Conservation (phyloP, 106 monocot species). For the Vanilla planifolia region DNA sequence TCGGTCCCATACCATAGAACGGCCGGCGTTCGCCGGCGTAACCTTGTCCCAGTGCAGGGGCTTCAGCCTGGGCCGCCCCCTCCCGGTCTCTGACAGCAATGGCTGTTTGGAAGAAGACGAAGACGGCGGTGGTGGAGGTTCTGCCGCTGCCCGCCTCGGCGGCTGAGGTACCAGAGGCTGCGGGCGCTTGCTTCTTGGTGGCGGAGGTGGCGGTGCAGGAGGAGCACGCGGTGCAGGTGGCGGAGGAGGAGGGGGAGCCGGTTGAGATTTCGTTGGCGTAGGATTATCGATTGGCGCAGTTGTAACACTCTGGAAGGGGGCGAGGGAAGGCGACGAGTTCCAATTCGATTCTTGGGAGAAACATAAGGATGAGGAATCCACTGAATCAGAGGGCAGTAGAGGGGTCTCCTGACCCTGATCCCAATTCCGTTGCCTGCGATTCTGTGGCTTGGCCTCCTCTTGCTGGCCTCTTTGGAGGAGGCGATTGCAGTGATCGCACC, state of each 20-base stretch:
- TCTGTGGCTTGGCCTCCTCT: background rate
- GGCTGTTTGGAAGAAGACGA: background rate
- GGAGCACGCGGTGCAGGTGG: constrained; percentile 25
- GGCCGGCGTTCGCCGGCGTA: constrained; percentile 39
- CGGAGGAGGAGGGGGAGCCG: constrained; percentile 16
- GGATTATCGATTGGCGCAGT: background rate
- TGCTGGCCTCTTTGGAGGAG: background rate
- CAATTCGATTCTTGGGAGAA: background rate
- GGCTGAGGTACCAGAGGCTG: constrained; percentile 12
- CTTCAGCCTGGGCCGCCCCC: constrained; percentile 52
- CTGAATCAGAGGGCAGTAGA: constrained; percentile 5
- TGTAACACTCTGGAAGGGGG: background rate
- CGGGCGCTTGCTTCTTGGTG: background rate
- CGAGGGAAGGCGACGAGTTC: background rate
- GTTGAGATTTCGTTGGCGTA: constrained; percentile 14
- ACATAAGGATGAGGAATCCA: background rate
- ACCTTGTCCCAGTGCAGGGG: constrained; percentile 95
- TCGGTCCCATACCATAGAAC: constrained; percentile 94
- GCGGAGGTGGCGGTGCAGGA: constrained; percentile 26
- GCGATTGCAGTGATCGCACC: constrained; percentile 36
- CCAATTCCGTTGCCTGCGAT: background rate
- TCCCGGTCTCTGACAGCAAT: constrained; percentile 16
- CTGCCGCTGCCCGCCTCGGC: background rate
- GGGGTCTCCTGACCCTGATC: constrained; percentile 5
- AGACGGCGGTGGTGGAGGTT: constrained; percentile 11